Conservation (phyloP, 1,139 yeast species). For the Pichia sp. region DNA sequence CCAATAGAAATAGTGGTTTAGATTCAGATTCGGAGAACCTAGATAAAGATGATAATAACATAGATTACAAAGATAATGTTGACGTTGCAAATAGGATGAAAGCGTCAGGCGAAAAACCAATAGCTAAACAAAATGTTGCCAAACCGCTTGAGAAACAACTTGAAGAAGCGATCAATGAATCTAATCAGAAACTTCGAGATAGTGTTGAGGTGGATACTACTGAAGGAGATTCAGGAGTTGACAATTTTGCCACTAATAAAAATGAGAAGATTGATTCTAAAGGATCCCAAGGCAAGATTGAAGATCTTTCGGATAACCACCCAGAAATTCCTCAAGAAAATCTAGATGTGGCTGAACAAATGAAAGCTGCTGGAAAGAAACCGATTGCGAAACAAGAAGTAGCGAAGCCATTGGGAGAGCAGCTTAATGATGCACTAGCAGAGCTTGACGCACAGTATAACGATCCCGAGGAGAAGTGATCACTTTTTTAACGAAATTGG, state of each 20-base stretch:
- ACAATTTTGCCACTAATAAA: not conserved
- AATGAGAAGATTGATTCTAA: not conserved
- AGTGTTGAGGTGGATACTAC: not conserved
- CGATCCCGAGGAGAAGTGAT: too few relatives aligned
- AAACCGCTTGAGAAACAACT: conserved; percentile 10
- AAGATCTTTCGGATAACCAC: conserved; percentile 9
- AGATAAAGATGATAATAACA: conserved; percentile 6
- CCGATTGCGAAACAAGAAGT: conserved; percentile 1
- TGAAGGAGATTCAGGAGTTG: not conserved
- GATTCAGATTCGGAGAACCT: not conserved
- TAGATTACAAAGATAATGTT: conserved; percentile 14
- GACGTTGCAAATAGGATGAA: conserved; percentile 21
- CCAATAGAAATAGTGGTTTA: not conserved
- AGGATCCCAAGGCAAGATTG: conserved; percentile 13
- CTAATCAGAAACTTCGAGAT: not conserved
- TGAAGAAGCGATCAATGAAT: conserved; percentile 8
- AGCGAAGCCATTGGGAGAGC: conserved; percentile 21
- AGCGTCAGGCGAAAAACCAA: conserved; percentile 19
- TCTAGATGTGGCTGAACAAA: not conserved
- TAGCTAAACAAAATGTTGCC: conserved; percentile 22
- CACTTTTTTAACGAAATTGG: too few relatives aligned
- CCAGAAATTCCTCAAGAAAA: not conserved
- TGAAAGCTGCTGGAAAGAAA: not conserved
- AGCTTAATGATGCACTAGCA: conserved; percentile 11
- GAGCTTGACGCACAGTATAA: too few relatives aligned